A percentile compares a stretch with the other conserved stretches of the same genome.
These are phyloP conservation scores for Plasmodium inui DNA, from an alignment of 169 alveolate species.

Conservation along the genomic window DNA sequence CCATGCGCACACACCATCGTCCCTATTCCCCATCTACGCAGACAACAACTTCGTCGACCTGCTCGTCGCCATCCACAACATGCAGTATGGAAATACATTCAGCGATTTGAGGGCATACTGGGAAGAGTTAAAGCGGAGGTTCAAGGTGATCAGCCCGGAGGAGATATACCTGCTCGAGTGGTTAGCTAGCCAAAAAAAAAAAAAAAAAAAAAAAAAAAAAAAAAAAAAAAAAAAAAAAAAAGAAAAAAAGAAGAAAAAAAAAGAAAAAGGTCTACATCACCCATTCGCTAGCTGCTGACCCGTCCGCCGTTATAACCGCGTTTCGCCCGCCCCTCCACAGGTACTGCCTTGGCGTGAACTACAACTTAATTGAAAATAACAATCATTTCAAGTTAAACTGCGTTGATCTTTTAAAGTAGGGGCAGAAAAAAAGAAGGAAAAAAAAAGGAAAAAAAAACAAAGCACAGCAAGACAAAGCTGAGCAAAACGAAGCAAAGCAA, in stretches of 20 bases:
- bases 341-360: slow-evolving; percentile 70
- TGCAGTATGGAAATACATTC: slow-evolving; percentile 55
- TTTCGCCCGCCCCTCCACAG: neutral
- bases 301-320: neutral
- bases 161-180: slow-evolving; percentile 64
- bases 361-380: slow-evolving; percentile 54
- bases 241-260: neutral
- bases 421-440: neutral
- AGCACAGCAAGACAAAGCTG: too few species aligned
- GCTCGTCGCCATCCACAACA: slow-evolving; percentile 44
- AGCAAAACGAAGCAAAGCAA: neutral
- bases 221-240: too few species aligned
- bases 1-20: too few species aligned
- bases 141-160: slow-evolving; percentile 38
- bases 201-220: too few species aligned
- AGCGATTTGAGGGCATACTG: slow-evolving; percentile 24
- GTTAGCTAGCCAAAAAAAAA: neutral
- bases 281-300: neutral
- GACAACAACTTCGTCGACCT: slow-evolving; percentile 59
- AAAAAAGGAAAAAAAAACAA: slow-evolving; percentile 4
- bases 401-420: slow-evolving; percentile 69
- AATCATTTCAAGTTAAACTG: slow-evolving; percentile 70
- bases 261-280: neutral
- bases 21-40: neutral
- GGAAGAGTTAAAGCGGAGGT: slow-evolving; percentile 32